A percentile compares a stretch with the other conserved stretches of the same genome.
phyloP scores from a whole-genome alignment of 805 yeast genomes.

The Yamadazyma takamatsuzukensis region DNA sequence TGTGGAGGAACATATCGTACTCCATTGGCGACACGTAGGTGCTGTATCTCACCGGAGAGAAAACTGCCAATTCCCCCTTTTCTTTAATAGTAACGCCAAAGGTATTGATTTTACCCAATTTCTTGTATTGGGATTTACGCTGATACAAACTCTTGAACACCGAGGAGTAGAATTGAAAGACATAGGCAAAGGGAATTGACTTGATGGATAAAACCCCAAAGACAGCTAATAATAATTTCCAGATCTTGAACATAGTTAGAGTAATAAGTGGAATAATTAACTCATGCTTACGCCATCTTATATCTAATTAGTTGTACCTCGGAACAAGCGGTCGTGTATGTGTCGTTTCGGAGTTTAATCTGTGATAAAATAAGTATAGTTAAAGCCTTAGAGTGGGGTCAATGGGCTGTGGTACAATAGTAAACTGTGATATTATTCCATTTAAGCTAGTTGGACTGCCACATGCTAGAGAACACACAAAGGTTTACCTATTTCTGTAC shows the following conservation, averaged over 20 bases:
- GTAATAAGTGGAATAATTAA: too few relatives aligned
- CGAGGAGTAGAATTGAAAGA: conserved; percentile 54
- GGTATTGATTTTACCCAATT: conserved; percentile 25
- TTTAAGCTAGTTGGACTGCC: too few relatives aligned
- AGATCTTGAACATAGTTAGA: conserved; percentile 1
- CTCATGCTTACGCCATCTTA: too few relatives aligned
- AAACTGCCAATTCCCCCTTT: conserved; percentile 28
- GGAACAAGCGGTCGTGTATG: too few relatives aligned
- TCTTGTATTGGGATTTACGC: conserved; percentile 22
- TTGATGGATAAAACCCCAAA: conserved; percentile 48
- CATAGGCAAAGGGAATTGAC: conserved; percentile 64
- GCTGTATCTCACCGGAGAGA: conserved; percentile 38
- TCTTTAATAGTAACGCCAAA: conserved; percentile 25
- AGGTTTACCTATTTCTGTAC: background rate
- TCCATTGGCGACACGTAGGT: conserved; percentile 74
- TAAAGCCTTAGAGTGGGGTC: too few relatives aligned
- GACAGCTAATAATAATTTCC: conserved; percentile 6
- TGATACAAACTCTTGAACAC: conserved; percentile 40
- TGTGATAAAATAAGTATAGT: too few relatives aligned
- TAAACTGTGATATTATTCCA: too few relatives aligned
- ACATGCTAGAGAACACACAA: conserved; percentile 1
- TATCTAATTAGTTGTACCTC: too few relatives aligned
- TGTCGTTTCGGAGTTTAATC: too few relatives aligned
- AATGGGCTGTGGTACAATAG: too few relatives aligned
- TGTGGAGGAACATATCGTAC: conserved; percentile 83